Evolutionary conservation across 2,329 filamentous ascomycete genomes (phyloP), one percentile per base, ranked within the genome.

Genomic region (Calonectria honghensis): DNA sequence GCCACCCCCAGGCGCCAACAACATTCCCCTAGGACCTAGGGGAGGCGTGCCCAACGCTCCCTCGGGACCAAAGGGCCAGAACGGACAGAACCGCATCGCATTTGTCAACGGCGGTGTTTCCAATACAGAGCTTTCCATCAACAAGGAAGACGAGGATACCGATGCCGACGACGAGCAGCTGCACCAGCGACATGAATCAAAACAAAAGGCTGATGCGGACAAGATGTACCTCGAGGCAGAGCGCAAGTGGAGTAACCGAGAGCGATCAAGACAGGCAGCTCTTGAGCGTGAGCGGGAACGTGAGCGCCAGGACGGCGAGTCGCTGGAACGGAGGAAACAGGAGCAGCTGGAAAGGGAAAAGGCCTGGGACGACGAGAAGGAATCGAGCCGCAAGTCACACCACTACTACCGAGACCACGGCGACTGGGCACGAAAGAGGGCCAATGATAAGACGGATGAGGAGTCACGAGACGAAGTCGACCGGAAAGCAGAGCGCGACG

Each of bases 321-420:
- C 92, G 24, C 84, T 91, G 3, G 90, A 93, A 75, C 90, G 92
- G 63, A 91, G 92, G 64, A 93, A 94, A 85, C 91, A 94, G 10
- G 92, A 94, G 79, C 91, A 94, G 72, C 89, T 98, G 16, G 89
- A 90, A 59, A 83, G 86, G 48, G 89, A 90, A 73, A 88, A 88
- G 82, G 92, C 93, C n/a, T 98, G 96, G 91, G 94, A 98, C 79
- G 97, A 99, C 80, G 96, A 98, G 79, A 93, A 90, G n/a, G 96
- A 98, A 85, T 90, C 91, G 9, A 89, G 88, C 24, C 90, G 93
- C 31, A 96, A 95, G 84, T 86, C 88, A 4, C 92, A 96, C 75
- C 90, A 94, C 50, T 99, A 98, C 87, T 98, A 98, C 85, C 90
- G 93, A 64, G 96, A 99, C 80, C 94, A 94, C 65, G 94, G 93